Base-by-base conservation (phyloP, 495 filamentous ascomycete genomes). In the Penicillium egyptiacum region DNA sequence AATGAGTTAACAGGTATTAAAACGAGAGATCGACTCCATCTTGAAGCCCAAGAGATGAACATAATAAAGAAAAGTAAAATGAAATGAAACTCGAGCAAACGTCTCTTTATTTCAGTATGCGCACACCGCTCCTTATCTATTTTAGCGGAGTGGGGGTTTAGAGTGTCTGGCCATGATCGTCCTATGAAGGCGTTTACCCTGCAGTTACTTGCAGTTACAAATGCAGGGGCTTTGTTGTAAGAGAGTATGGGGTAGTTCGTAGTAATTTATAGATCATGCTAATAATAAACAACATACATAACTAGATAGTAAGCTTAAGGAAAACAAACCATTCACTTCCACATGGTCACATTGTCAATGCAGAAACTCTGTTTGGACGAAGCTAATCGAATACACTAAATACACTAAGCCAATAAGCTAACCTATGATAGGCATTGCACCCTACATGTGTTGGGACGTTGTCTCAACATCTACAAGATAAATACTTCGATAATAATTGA, bases 71-170 rank as follows among this genome's bases (percentile, higher is more conserved):
- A 28, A 19, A 2, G 26, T 7, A 39, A 47, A 50, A 49, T 48
- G 44, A 41, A 46, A n/a, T n/a, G n/a, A n/a, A 46, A 2, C 19
- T n/a, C 37, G 25, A 49, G 23, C 22, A 45, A 11, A 55, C 17
- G 12, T 54, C 20, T 46, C 50, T 31, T 56, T 49, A 37, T 43
- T 57, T 31, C 45, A 53, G 17, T 45, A 11, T 41, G 35, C 26
- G 14, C 50, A 59, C 57, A 59, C 57, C 57, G 57, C 57, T 59
- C 44, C 57, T 55, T 50, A 37, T 45, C 22, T 53, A 42, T 53
- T 53, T 46, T 33, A 41, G 49, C 42, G 56, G 42, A 52, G 55
- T 51, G 53, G 56, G 57, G 57, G 50, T n/a, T n/a, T n/a, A n/a
- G 31, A 53, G 39, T 45, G 39, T 51, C 55, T 50, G 49, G 56